Evolutionary conservation across 257 asterid species (phyloP), one percentile per base, ranked within the genome.

Genomic region (Prunella vulgaris): DNA sequence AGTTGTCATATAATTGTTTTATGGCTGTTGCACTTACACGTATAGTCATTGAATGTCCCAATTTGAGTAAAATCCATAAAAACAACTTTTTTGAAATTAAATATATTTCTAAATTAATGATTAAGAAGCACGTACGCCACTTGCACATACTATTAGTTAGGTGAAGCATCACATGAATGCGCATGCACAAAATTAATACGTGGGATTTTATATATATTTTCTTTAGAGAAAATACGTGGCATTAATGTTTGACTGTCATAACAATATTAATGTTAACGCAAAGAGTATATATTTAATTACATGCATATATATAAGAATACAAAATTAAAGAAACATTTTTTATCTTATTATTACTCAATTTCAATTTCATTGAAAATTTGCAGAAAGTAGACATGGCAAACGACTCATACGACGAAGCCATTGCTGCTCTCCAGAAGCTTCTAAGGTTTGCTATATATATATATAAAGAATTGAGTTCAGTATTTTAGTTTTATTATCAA

Each of bases 371-470:
- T 69, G 58, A 30, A 57, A 59, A 63, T 0, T 69, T 80, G 84
- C 92, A 93, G 98, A 87, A 77, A 81, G 90, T 88, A 84, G 92
- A 90, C 58, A 88, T 90, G 96, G 86, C 82, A 5, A 87, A 83
- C 35, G 89, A 85, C 60, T 66, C 90, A 13, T 83, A 82, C 72
- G 97, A 88, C 80, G 86, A 84, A 51, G 98, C 98, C 88, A 82
- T 93, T 70, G 84, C 77, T 51, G 92, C 76, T 57, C 98, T 93
- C 73, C 78, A 82, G 79, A 88, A 90, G 81, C 95, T 90, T 69
- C 92, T 93, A 74, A 93, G 92, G 97, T 93, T 71, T 48, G 75
- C n/a, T 27, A 10, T 18, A 5, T 21, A 30, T 27, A 10, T 18
- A 5, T 21, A 30, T 7, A 20, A 35, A 5, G 0, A 42, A 25